phyloP scores from a whole-genome alignment of 345 rosid species.

The Arabidopsis arenosa region DNA sequence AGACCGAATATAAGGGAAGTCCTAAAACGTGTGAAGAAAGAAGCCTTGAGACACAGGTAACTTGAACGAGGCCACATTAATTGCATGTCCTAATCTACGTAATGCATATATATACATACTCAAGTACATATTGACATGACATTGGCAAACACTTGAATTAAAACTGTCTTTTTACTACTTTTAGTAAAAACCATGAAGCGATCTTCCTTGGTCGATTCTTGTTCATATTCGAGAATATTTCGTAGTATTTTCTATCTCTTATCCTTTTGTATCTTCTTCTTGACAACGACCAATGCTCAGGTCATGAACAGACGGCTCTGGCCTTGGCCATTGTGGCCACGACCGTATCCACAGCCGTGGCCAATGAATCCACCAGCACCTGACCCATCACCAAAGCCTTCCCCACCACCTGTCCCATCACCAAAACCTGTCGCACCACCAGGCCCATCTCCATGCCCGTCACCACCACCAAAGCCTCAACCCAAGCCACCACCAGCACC shows the following conservation, averaged over 20 bases:
- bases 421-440: constrained; percentile 13
- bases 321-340: constrained; percentile 41
- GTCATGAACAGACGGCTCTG: constrained; percentile 38
- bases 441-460: constrained; percentile 16
- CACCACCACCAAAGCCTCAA: constrained; percentile 16
- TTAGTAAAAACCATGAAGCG: constrained; percentile 41
- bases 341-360: constrained; percentile 40
- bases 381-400: constrained; percentile 25
- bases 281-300: constrained; percentile 35
- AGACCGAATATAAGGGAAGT: constrained; percentile 34
- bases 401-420: constrained; percentile 2
- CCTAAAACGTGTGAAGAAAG: constrained; percentile 40
- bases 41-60: constrained; percentile 33
- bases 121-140: constrained; percentile 17
- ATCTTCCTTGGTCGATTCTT: constrained; percentile 18
- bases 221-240: constrained; percentile 28
- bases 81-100: constrained; percentile 40
- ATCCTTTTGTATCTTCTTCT: constrained; percentile 28
- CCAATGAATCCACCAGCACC: constrained; percentile 36
- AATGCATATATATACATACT: constrained; percentile 32
- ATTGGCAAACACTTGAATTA: constrained; percentile 24
- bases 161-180: constrained; percentile 12
- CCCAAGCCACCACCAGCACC: constrained; percentile 7
- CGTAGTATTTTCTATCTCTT: constrained; percentile 23
- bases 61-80: constrained; percentile 33